A percentile compares a stretch with the other conserved stretches of the same genome.
Conservation (phyloP, 2,329 filamentous ascomycete genomes). For the Aspergillus hortae region DNA sequence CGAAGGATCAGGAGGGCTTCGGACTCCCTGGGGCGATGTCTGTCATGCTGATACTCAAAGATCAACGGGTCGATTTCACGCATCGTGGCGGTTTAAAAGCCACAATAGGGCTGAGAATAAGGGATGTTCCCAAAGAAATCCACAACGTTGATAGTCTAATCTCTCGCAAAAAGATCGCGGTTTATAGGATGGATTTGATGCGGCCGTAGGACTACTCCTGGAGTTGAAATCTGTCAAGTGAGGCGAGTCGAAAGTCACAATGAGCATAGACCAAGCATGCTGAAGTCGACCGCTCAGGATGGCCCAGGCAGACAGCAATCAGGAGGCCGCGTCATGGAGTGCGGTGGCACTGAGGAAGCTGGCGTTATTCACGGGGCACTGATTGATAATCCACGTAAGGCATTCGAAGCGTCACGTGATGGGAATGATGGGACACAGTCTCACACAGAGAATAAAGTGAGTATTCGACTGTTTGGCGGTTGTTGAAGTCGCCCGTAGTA, state of each 20-base stretch:
- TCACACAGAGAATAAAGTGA: no score
- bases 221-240: no score
- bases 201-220: no score
- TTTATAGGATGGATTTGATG: no score
- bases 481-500: no score
- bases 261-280: not conserved
- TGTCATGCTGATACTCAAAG: constrained; percentile 52
- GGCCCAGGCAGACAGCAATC: not conserved
- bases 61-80: constrained; percentile 48
- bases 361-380: not conserved
- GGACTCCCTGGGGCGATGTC: constrained; percentile 45
- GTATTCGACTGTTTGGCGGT: no score
- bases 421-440: no score
- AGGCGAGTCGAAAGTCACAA: not conserved
- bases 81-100: constrained; percentile 23
- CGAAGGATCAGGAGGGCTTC: constrained; percentile 62
- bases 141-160: not conserved
- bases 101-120: not conserved
- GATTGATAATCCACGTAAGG: not conserved
- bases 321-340: not conserved
- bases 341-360: not conserved
- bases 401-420: no score
- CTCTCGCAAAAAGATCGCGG: no score
- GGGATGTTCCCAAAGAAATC: not conserved
- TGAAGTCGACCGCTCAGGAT: constrained; percentile 4